Percentiles rank a stretch among this genome's conserved stretches.
Evolutionary conservation across 257 asterid species (phyloP).

Genomic region (Pogostemon cablin): DNA sequence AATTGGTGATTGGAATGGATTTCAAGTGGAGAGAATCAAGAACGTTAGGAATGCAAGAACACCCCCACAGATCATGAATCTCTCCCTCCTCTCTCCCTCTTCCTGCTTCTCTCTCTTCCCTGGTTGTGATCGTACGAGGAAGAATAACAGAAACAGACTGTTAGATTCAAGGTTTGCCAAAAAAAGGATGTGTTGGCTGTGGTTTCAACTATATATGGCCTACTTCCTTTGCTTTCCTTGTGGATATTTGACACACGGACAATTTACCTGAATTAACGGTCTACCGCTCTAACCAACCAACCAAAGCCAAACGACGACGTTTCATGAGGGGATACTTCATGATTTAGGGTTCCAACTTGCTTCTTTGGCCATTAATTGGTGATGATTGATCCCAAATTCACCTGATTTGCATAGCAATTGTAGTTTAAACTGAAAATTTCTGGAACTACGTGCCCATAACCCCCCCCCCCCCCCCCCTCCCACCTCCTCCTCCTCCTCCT

Average conservation of each 20-base stretch:
- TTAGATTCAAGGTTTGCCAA: conserved; percentile 41
- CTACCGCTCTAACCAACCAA: conserved; percentile 30
- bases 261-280: conserved; percentile 55
- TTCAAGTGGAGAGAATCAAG: conserved; percentile 37
- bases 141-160: conserved; percentile 26
- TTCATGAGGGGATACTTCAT: neutral
- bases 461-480: neutral
- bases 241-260: conserved; percentile 24
- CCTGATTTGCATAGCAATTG: neutral
- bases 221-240: conserved; percentile 22
- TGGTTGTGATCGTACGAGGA: conserved; percentile 36
- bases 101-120: conserved; percentile 23
- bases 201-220: conserved; percentile 31
- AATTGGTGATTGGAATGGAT: conserved; percentile 8
- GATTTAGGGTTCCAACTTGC: neutral
- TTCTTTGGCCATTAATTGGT: conserved; percentile 2
- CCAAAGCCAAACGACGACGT: conserved; percentile 18
- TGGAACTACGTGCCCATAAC: neutral
- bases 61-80: conserved; percentile 56
- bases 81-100: conserved; percentile 38
- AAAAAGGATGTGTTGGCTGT: conserved; percentile 32
- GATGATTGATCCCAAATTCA: conserved; percentile 1
- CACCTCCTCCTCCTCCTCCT: neutral
- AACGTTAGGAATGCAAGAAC: conserved; percentile 30
- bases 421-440: neutral